phyloP scores from a whole-genome alignment of 2,329 filamentous ascomycete genomes.

The Chaetothyriales sp. region DNA sequence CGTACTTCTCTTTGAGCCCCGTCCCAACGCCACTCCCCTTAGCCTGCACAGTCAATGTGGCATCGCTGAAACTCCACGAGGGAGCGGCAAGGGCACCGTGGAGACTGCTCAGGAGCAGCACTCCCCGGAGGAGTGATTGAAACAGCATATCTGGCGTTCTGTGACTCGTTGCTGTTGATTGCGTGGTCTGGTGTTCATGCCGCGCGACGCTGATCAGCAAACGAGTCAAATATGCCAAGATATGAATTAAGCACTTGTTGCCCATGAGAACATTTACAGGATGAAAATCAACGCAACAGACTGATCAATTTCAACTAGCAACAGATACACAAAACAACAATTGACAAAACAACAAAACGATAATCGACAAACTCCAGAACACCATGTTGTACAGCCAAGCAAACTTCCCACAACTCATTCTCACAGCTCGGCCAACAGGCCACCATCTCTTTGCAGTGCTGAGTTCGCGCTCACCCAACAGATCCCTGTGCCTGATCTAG shows the following conservation, averaged over 20 bases:
- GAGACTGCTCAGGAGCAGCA: conserved; percentile 7
- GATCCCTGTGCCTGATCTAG: neutral
- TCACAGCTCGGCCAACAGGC: too few relatives aligned
- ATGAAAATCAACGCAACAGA: too few relatives aligned
- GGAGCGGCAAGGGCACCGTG: conserved; percentile 29
- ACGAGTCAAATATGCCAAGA: neutral
- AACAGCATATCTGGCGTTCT: conserved; percentile 6
- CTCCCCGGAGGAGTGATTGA: conserved; percentile 5
- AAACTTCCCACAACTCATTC: too few relatives aligned
- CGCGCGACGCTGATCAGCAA: neutral
- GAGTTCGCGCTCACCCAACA: neutral
- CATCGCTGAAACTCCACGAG: conserved; percentile 50
- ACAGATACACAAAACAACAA: too few relatives aligned
- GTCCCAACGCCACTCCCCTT: conserved; percentile 43
- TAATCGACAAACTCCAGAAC: too few relatives aligned
- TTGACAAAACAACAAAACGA: too few relatives aligned
- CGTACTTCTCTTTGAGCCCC: conserved; percentile 41
- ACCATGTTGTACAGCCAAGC: too few relatives aligned
- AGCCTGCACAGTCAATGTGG: conserved; percentile 42
- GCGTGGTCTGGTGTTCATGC: neutral
- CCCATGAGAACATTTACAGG: neutral
- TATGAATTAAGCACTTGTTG: too few relatives aligned
- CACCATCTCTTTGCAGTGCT: too few relatives aligned
- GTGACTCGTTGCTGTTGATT: neutral
- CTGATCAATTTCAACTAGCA: too few relatives aligned